Conservation (phyloP, 768 basidiomycete genomes). For the Amanita molliuscula region DNA sequence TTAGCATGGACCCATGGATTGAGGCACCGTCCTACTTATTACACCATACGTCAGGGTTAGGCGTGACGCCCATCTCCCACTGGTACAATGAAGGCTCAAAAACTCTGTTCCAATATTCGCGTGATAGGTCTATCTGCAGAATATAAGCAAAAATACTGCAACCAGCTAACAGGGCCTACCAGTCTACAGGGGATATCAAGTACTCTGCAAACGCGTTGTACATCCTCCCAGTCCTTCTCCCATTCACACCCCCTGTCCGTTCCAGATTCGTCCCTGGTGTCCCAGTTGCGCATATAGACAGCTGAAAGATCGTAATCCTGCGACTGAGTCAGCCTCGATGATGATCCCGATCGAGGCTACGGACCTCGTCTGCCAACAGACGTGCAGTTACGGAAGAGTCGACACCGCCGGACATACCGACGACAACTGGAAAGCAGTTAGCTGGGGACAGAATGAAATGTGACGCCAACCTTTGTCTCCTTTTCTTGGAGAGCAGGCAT, state of each 20-base stretch:
- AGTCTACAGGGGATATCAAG: constrained; percentile 67
- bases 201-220: constrained; percentile 65
- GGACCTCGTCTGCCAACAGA: constrained; percentile 58
- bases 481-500: constrained; percentile 4
- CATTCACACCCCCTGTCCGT: constrained; percentile 85
- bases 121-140: constrained; percentile 71
- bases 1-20: neutral
- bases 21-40: constrained; percentile 46
- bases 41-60: constrained; percentile 91
- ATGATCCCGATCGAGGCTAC: constrained; percentile 4
- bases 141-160: constrained; percentile 1
- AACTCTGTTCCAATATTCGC: constrained; percentile 85
- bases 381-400: constrained; percentile 88
- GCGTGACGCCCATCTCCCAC: constrained; percentile 76
- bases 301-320: constrained; percentile 82
- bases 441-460: neutral
- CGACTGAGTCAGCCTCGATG: neutral
- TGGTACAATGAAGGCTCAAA: constrained; percentile 75
- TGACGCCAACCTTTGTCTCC: constrained; percentile 8
- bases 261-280: constrained; percentile 71
- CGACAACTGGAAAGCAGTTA: constrained; percentile 45
- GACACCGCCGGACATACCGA: constrained; percentile 94
- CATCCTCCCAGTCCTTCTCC: constrained; percentile 93
- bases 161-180: constrained; percentile 29
- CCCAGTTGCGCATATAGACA: constrained; percentile 96